These are phyloP conservation scores for Sarcodon sp. DNA, from an alignment of 768 basidiomycete species.

Conservation along the genomic window DNA sequence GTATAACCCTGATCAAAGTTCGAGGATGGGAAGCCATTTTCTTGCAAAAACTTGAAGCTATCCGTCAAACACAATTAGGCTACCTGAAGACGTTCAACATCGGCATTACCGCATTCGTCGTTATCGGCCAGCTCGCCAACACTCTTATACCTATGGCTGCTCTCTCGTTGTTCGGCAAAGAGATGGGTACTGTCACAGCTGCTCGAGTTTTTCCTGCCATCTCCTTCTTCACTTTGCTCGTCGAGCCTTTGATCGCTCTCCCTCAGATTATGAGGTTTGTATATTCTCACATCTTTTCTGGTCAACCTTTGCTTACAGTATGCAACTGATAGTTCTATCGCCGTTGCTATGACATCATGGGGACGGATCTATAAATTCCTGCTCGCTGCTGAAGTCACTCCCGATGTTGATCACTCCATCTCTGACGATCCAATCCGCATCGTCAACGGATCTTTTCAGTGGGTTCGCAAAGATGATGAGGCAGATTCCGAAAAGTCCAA, in stretches of 20 bases:
- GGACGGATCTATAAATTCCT: slow-evolving; percentile 16
- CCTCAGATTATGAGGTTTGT: slow-evolving; percentile 17
- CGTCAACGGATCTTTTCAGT: not conserved
- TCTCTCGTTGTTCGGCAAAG: slow-evolving; percentile 16
- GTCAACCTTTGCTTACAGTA: not conserved
- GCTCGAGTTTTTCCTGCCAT: slow-evolving; percentile 16
- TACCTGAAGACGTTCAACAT: slow-evolving; percentile 19
- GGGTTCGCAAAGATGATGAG: slow-evolving; percentile 2
- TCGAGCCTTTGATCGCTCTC: slow-evolving; percentile 16
- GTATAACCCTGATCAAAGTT: slow-evolving; percentile 17
- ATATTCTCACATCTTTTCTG: not conserved
- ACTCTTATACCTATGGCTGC: slow-evolving; percentile 19
- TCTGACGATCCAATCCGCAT: slow-evolving; percentile 5
- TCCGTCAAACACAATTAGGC: not conserved
- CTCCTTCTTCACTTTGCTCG: slow-evolving; percentile 19
- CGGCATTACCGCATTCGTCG: slow-evolving; percentile 30
- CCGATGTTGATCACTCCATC: slow-evolving; percentile 18
- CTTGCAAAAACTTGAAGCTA: not conserved
- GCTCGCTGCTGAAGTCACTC: slow-evolving; percentile 11
- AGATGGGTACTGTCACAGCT: slow-evolving; percentile 13
- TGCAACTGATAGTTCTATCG: slow-evolving; percentile 8
- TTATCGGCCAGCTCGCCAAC: slow-evolving; percentile 10
- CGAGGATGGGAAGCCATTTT: slow-evolving; percentile 13
- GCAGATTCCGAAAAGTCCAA: slow-evolving; percentile 17
- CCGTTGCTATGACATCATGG: slow-evolving; percentile 15